A percentile compares a stretch with the other conserved stretches of the same genome.
Evolutionary conservation across 2,329 filamentous ascomycete species (phyloP).

Genomic region (Colletotrichum sublineola): DNA sequence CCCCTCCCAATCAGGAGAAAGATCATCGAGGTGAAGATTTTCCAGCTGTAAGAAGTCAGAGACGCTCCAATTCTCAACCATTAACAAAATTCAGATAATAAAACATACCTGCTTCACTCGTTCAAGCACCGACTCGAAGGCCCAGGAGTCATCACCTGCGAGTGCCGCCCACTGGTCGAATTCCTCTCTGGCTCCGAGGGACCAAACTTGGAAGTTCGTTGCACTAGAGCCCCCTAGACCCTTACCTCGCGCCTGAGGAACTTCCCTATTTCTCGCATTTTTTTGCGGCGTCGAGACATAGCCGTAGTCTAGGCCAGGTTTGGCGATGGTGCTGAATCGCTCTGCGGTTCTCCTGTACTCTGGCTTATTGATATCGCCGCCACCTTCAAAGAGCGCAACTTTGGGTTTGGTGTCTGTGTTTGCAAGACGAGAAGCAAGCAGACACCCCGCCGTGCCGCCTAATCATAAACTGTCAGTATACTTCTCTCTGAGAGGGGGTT

Average conservation of each 20-base stretch:
- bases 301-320: conserved; percentile 64
- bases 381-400: conserved; percentile 73
- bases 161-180: conserved; percentile 72
- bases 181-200: conserved; percentile 69
- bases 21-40: conserved; percentile 19
- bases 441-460: conserved; percentile 72
- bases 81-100: not conserved
- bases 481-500: not conserved
- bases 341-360: conserved; percentile 62
- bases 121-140: conserved; percentile 18
- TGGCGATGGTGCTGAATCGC: conserved; percentile 65
- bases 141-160: conserved; percentile 66
- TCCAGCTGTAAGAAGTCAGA: conserved; percentile 7
- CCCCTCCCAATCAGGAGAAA: conserved; percentile 19
- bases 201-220: conserved; percentile 69
- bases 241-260: conserved; percentile 64
- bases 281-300: conserved; percentile 64
- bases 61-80: no score
- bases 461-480: not conserved
- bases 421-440: conserved; percentile 67
- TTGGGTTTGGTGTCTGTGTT: conserved; percentile 59
- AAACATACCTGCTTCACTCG: conserved; percentile 17
- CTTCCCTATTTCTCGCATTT: conserved; percentile 56
- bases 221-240: conserved; percentile 65
- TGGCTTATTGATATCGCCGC: conserved; percentile 61